phyloP scores from a whole-genome alignment of 306 rosid species.

The Macrotyloma uniflorum region DNA sequence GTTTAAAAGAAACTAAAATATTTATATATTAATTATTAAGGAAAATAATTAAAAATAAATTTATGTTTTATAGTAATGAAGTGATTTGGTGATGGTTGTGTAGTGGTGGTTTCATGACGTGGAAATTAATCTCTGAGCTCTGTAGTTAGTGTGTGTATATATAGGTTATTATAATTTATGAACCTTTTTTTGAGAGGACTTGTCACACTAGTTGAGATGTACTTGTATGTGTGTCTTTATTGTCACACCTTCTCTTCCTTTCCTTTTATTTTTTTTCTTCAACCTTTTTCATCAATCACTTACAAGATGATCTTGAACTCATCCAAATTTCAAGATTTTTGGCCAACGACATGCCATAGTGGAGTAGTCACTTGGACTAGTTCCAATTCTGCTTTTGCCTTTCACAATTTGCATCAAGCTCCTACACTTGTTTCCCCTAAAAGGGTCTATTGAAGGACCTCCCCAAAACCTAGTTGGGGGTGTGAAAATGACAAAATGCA shows the following conservation, averaged over 20 bases:
- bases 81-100: too few species aligned
- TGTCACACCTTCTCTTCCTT: not conserved
- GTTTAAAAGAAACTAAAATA: too few species aligned
- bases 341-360: slow-evolving; percentile 26
- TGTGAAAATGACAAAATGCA: slow-evolving; percentile 30
- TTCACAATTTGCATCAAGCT: slow-evolving; percentile 29
- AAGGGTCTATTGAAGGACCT: not conserved
- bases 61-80: too few species aligned
- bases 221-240: not conserved
- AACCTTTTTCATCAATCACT: not conserved
- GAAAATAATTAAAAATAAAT: too few species aligned
- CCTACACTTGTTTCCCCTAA: slow-evolving; percentile 27
- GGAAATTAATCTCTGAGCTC: too few species aligned
- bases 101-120: too few species aligned
- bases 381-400: slow-evolving; percentile 34
- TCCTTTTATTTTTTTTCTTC: not conserved
- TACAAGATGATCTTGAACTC: not conserved
- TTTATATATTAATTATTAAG: too few species aligned
- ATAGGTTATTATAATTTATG: too few species aligned
- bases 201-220: not conserved
- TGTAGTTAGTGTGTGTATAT: too few species aligned
- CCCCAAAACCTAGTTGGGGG: slow-evolving; percentile 13
- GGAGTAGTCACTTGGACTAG: slow-evolving; percentile 31
- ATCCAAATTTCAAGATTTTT: slow-evolving; percentile 17
- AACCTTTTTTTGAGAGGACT: not conserved